phyloP scores from a whole-genome alignment of 208 protist species.

The Trypanosoma platydactyli region DNA sequence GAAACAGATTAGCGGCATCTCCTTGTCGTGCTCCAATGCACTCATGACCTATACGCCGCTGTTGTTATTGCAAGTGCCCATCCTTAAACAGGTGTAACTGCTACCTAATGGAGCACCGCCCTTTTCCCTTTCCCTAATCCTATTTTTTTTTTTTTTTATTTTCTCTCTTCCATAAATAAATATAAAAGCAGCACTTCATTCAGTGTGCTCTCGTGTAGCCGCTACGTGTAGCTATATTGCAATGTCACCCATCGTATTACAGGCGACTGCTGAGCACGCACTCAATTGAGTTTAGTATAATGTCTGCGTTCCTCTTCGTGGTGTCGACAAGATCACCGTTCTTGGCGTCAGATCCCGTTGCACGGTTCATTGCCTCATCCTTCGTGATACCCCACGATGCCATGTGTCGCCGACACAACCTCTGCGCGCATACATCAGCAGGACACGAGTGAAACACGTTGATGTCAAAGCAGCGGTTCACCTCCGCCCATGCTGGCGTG shows the following conservation, averaged over 20 bases:
- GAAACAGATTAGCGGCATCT: too few relatives aligned
- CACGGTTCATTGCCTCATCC: conserved; percentile 57
- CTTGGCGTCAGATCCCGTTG: conserved; percentile 56
- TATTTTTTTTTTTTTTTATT: too few relatives aligned
- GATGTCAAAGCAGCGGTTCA: conserved; percentile 57
- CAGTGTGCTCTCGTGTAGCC: too few relatives aligned
- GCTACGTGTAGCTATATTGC: background rate
- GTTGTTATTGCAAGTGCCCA: too few relatives aligned
- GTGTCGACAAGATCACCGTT: conserved; percentile 77
- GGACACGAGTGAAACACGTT: conserved; percentile 58
- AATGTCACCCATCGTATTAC: background rate
- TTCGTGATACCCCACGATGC: conserved; percentile 55
- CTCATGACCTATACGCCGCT: too few relatives aligned
- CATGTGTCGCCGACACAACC: conserved; percentile 70
- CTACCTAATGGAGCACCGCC: too few relatives aligned
- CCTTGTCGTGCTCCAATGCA: too few relatives aligned
- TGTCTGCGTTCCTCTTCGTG: conserved; percentile 44
- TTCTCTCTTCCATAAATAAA: too few relatives aligned
- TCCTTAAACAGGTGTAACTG: too few relatives aligned
- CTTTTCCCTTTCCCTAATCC: too few relatives aligned
- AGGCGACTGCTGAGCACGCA: background rate
- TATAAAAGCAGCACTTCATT: too few relatives aligned
- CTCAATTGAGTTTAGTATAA: conserved; percentile 60
- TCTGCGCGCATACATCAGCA: conserved; percentile 41
- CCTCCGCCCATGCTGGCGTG: conserved; percentile 61